These are phyloP conservation scores for Colletotrichum tofieldiae DNA, from an alignment of 2,329 filamentous ascomycete species.

Conservation along the genomic window DNA sequence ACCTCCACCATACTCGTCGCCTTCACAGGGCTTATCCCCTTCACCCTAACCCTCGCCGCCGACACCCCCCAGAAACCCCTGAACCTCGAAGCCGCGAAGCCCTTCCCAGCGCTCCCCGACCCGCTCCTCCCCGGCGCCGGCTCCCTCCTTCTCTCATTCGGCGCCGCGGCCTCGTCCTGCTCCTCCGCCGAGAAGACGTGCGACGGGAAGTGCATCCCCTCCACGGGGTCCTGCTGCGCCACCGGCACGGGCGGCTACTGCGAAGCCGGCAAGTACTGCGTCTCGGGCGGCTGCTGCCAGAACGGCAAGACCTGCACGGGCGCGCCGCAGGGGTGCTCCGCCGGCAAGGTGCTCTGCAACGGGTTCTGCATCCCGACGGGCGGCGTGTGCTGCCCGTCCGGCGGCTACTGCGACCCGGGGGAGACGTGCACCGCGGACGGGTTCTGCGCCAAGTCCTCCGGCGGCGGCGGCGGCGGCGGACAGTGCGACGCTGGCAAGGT, in stretches of 20 bases:
- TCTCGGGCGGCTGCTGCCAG: constrained; percentile 51
- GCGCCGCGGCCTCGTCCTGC: constrained; percentile 10
- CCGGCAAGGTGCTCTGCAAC: constrained; percentile 48
- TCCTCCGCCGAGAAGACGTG: constrained; percentile 45
- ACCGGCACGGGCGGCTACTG: constrained; percentile 51
- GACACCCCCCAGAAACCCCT: background rate
- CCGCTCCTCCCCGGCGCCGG: constrained; percentile 44
- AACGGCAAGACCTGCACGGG: constrained; percentile 52
- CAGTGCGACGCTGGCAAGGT: constrained; percentile 41
- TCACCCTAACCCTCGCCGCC: background rate
- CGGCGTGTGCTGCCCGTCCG: constrained; percentile 50
- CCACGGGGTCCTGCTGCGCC: constrained; percentile 50
- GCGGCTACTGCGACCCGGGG: constrained; percentile 51
- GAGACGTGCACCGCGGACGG: constrained; percentile 48
- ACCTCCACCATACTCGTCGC: background rate
- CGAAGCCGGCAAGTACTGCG: constrained; percentile 50
- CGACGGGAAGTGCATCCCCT: constrained; percentile 52
- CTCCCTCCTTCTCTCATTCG: constrained; percentile 44
- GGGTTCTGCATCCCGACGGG: constrained; percentile 52
- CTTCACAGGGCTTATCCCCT: background rate
- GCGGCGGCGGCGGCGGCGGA: constrained; percentile 43
- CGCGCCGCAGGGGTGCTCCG: constrained; percentile 47
- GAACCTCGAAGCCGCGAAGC: constrained; percentile 15
- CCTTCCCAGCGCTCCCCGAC: constrained; percentile 12
- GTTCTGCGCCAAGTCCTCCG: constrained; percentile 42